These are phyloP conservation scores for Terana coerulea DNA, from an alignment of 768 basidiomycete species.

Conservation along the genomic window DNA sequence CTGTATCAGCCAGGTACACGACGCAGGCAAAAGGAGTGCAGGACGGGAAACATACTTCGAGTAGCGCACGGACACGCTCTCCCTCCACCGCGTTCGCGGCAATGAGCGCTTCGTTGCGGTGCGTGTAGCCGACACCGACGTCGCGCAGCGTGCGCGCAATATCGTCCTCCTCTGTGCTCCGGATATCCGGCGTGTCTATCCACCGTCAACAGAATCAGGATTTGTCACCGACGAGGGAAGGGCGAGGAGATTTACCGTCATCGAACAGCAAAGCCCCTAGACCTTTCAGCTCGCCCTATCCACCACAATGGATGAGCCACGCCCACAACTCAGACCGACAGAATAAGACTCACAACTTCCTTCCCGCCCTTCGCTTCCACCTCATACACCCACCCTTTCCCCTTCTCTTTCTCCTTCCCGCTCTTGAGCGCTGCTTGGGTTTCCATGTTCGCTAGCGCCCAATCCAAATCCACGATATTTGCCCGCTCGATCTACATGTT, in stretches of 20 bases:
- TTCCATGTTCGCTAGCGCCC: slow-evolving; percentile 72
- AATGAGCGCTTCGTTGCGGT: slow-evolving; percentile 70
- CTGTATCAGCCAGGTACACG: too few species aligned
- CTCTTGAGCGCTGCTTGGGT: slow-evolving; percentile 32
- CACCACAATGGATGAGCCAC: background rate
- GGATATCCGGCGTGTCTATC: slow-evolving; percentile 31
- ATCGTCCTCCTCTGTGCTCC: slow-evolving; percentile 39
- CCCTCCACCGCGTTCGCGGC: slow-evolving; percentile 66
- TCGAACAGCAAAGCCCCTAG: slow-evolving; percentile 67
- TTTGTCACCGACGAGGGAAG: background rate
- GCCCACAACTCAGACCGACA: background rate
- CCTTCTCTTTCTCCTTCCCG: too few species aligned
- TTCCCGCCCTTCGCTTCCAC: slow-evolving; percentile 31
- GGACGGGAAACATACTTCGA: slow-evolving; percentile 37
- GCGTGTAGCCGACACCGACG: slow-evolving; percentile 68
- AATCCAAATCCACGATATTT: slow-evolving; percentile 69
- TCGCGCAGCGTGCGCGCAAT: slow-evolving; percentile 53
- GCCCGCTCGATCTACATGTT: slow-evolving; percentile 69
- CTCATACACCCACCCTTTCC: slow-evolving; percentile 42
- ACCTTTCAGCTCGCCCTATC: slow-evolving; percentile 53
- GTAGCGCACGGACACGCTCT: slow-evolving; percentile 50
- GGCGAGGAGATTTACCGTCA: slow-evolving; percentile 42
- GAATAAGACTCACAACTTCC: slow-evolving; percentile 14
- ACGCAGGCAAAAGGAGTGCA: background rate
- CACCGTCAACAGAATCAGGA: background rate